phyloP scores from a whole-genome alignment of 371 early-diverging fungal genomes.

The Mortierella polycephala region DNA sequence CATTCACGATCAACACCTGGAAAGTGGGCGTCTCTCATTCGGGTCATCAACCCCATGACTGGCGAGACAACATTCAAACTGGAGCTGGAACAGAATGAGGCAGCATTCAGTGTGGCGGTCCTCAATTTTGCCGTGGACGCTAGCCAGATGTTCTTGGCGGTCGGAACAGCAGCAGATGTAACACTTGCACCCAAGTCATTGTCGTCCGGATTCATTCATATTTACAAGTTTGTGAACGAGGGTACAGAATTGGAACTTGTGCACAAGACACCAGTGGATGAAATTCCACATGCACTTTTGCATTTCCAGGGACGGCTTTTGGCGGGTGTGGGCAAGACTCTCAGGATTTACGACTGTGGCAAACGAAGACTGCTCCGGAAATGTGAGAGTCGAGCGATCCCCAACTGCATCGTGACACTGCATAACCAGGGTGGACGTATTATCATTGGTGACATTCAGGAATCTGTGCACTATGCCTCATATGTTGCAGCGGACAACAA shows the following conservation, averaged over 20 bases:
- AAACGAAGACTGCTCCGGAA: slow-evolving; percentile 91
- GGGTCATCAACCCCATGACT: slow-evolving; percentile 85
- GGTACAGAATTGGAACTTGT: slow-evolving; percentile 78
- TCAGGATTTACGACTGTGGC: slow-evolving; percentile 95
- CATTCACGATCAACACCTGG: slow-evolving; percentile 75
- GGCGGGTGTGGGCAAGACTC: slow-evolving; percentile 87
- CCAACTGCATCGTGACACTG: slow-evolving; percentile 76
- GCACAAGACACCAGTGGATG: slow-evolving; percentile 90
- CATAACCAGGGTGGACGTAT: slow-evolving; percentile 91
- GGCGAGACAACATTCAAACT: slow-evolving; percentile 76
- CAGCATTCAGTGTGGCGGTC: slow-evolving; percentile 84
- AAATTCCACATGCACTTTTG: slow-evolving; percentile 83
- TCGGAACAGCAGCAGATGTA: slow-evolving; percentile 88
- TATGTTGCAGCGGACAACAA: slow-evolving; percentile 82
- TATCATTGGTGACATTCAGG: slow-evolving; percentile 87
- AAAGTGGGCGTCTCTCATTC: slow-evolving; percentile 91
- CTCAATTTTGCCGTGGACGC: slow-evolving; percentile 73
- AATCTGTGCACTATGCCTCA: slow-evolving; percentile 84
- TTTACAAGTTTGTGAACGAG: slow-evolving; percentile 77
- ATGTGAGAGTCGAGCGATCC: slow-evolving; percentile 82
- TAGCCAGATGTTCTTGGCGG: slow-evolving; percentile 76
- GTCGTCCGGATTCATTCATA: slow-evolving; percentile 75
- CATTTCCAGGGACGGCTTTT: slow-evolving; percentile 91
- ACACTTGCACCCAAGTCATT: slow-evolving; percentile 77
- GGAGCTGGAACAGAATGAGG: slow-evolving; percentile 89